Percentiles rank a stretch among this genome's conserved stretches.
These are phyloP conservation scores for Dictyostelium citrinum DNA, from an alignment of 78 protist species.

Conservation along the genomic window DNA sequence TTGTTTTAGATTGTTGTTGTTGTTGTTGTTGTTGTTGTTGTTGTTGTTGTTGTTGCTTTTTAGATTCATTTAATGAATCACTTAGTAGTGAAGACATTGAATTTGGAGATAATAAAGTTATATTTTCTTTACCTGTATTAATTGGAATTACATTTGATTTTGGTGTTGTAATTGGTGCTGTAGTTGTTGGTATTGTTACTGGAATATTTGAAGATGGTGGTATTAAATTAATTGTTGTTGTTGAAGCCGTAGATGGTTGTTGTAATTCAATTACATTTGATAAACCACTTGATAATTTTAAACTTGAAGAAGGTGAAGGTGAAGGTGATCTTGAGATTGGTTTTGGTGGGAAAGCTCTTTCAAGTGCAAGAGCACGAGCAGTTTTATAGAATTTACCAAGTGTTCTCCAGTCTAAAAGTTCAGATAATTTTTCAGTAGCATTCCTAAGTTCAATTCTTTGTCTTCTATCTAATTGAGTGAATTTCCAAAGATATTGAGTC, in stretches of 20 bases:
- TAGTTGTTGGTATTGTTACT: neutral
- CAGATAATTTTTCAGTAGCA: conserved; percentile 85
- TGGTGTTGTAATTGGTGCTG: neutral
- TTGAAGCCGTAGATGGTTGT: neutral
- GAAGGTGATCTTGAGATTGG: conserved; percentile 4
- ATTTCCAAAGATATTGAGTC: conserved; percentile 68
- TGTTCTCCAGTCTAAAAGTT: conserved; percentile 68
- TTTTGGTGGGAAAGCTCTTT: conserved; percentile 57
- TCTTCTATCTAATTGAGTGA: conserved; percentile 61
- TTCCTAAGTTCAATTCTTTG: conserved; percentile 86
- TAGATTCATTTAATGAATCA: neutral
- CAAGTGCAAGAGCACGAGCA: conserved; percentile 74
- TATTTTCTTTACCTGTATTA: neutral
- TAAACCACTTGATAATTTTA: neutral
- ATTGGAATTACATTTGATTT: conserved; percentile 8
- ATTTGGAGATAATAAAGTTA: neutral
- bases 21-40: neutral
- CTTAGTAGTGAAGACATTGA: conserved; percentile 6
- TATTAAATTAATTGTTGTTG: neutral
- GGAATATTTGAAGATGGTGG: neutral
- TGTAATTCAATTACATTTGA: neutral
- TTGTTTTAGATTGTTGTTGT: neutral
- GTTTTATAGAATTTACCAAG: conserved; percentile 62
- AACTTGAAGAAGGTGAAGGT: conserved; percentile 5
- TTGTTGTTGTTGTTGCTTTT: neutral